Percentiles rank a stretch among this genome's conserved stretches.
These are phyloP conservation scores for Cymbidium sinense DNA, from an alignment of 106 monocot species.

Conservation along the genomic window DNA sequence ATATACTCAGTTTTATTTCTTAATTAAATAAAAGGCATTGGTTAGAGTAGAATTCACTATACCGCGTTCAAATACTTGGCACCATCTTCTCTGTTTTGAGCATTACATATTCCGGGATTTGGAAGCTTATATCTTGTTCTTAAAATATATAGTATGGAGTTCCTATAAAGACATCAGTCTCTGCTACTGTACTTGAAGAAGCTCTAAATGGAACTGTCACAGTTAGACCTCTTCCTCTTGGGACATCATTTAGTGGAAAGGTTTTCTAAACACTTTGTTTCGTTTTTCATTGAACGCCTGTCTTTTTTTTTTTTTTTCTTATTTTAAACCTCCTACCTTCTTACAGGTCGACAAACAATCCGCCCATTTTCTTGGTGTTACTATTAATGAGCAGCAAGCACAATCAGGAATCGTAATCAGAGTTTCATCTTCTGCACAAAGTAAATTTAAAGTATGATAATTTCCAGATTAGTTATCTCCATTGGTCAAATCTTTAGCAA, in stretches of 20 bases:
- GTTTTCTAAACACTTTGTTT: constrained; percentile 23
- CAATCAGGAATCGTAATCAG: constrained; percentile 76
- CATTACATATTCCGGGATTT: neutral
- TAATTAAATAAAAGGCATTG: neutral
- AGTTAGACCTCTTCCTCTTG: constrained; percentile 89
- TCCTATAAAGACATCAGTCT: constrained; percentile 89
- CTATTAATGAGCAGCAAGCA: constrained; percentile 89
- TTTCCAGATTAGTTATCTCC: neutral
- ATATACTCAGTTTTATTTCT: neutral
- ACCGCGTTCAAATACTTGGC: neutral
- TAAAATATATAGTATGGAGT: constrained; percentile 69
- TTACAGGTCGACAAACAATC: constrained; percentile 90
- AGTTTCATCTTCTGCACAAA: constrained; percentile 83
- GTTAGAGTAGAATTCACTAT: neutral
- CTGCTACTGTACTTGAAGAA: constrained; percentile 88
- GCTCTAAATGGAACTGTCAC: constrained; percentile 92
- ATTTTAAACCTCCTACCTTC: constrained; percentile 4
- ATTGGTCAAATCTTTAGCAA: neutral
- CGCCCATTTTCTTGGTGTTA: constrained; percentile 97
- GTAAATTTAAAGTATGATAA: constrained; percentile 88
- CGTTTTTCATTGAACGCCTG: neutral
- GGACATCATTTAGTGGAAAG: constrained; percentile 78
- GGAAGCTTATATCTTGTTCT: constrained; percentile 3
- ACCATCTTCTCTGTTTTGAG: neutral
- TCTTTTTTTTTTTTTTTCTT: constrained; percentile 3